Evolutionary conservation across 148 eudicot genomes (phyloP).

Genomic region (Rhododendron griersonianum): DNA sequence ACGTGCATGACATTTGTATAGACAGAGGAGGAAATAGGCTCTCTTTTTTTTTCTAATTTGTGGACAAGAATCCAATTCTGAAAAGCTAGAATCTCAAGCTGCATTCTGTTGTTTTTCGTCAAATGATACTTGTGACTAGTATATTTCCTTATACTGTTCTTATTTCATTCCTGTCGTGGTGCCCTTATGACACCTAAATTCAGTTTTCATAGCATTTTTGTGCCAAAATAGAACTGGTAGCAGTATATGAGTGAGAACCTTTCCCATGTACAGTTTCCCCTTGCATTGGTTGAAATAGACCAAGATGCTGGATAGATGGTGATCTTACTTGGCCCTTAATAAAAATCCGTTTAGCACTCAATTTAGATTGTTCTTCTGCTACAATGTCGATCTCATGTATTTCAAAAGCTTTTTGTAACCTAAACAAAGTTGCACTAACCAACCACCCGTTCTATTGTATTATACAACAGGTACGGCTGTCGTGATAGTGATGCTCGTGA

Average conservation of each 20-base stretch:
- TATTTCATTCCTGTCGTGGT: not conserved
- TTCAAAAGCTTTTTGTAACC: not conserved
- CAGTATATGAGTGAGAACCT: not conserved
- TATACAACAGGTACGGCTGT: slow-evolving; percentile 86
- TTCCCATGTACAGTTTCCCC: not conserved
- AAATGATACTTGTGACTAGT: not conserved
- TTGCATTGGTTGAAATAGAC: not conserved
- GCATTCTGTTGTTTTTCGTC: not conserved
- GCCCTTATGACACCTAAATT: not conserved
- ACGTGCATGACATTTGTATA: not conserved
- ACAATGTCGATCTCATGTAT: not conserved
- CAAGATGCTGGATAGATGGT: not conserved
- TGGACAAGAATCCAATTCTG: not conserved
- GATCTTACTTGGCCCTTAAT: not conserved
- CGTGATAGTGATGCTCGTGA: slow-evolving; percentile 85
- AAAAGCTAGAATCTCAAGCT: not conserved
- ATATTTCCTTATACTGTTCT: not conserved
- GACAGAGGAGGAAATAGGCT: not conserved
- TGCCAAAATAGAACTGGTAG: not conserved
- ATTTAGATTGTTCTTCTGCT: not conserved
- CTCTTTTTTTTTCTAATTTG: not conserved
- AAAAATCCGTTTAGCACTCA: not conserved
- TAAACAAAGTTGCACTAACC: not conserved
- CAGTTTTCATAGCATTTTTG: not conserved
- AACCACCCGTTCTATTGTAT: not conserved